Conservation (phyloP, 306 rosid species). For the Fagus sylvatica region DNA sequence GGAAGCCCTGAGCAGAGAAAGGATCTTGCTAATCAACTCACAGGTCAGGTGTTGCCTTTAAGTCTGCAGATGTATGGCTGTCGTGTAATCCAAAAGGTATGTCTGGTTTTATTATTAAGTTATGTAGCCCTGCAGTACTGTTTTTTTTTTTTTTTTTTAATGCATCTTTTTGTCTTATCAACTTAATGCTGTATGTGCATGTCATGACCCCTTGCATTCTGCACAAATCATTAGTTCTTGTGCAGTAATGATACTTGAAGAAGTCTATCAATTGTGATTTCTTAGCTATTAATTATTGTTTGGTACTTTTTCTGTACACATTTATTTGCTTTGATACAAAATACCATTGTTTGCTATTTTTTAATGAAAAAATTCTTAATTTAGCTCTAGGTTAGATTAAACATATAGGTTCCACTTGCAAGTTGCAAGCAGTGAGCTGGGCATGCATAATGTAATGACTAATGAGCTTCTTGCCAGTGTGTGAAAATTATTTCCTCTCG, state of each 20-base stretch:
- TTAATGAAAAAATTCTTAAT: too few relatives aligned
- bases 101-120: background rate
- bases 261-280: background rate
- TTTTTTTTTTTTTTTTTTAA: background rate
- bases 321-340: background rate
- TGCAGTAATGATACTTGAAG: too few relatives aligned
- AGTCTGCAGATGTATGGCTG: conserved; percentile 64
- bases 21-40: conserved; percentile 39
- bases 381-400: background rate
- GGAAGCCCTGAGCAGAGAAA: conserved; percentile 44
- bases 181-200: conserved; percentile 12
- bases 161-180: background rate
- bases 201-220: background rate
- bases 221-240: background rate
- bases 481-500: background rate
- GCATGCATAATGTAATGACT: background rate
- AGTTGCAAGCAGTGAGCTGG: background rate
- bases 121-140: background rate
- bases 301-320: background rate
- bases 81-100: conserved; percentile 56
- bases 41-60: conserved; percentile 49
- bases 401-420: background rate
- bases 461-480: background rate
- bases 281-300: background rate
- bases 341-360: background rate